These are phyloP conservation scores for Xylaria nigripes DNA, from an alignment of 495 filamentous ascomycete genomes.

Conservation along the genomic window DNA sequence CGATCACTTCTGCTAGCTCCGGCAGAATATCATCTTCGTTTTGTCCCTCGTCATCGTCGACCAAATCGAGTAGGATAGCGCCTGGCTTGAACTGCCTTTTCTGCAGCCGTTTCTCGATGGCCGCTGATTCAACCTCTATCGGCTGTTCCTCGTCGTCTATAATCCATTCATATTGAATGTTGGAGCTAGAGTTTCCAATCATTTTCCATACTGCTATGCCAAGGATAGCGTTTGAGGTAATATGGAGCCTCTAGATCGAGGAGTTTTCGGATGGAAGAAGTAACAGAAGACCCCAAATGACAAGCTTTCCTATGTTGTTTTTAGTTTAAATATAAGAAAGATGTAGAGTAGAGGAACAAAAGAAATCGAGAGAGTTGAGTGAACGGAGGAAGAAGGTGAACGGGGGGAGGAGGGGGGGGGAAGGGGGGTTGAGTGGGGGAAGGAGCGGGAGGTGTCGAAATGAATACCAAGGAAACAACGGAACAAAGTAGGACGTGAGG, in stretches of 20 bases:
- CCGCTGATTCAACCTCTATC: not conserved
- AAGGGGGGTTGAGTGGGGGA: not conserved
- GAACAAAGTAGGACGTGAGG: too few relatives aligned
- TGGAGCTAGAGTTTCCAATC: not conserved
- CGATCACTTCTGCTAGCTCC: conserved; percentile 17
- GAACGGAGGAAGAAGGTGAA: not conserved
- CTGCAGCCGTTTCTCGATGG: not conserved
- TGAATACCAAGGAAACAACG: too few relatives aligned
- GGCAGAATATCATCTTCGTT: conserved; percentile 1
- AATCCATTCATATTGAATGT: not conserved
- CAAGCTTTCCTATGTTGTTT: not conserved
- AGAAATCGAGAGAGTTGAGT: not conserved
- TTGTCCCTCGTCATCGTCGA: not conserved
- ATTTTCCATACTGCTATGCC: not conserved
- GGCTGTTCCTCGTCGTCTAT: not conserved
- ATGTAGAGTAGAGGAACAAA: not conserved
- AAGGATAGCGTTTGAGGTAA: not conserved
- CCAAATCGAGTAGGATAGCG: not conserved
- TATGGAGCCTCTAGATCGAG: not conserved
- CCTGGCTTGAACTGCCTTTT: not conserved
- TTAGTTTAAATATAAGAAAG: not conserved
- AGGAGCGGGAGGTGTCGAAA: too few relatives aligned
- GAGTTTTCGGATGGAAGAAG: not conserved
- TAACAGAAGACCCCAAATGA: not conserved
- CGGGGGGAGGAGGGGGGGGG: not conserved